Evolutionary conservation across 2,329 filamentous ascomycete genomes (phyloP).

Genomic region (Colletotrichum kahawae): DNA sequence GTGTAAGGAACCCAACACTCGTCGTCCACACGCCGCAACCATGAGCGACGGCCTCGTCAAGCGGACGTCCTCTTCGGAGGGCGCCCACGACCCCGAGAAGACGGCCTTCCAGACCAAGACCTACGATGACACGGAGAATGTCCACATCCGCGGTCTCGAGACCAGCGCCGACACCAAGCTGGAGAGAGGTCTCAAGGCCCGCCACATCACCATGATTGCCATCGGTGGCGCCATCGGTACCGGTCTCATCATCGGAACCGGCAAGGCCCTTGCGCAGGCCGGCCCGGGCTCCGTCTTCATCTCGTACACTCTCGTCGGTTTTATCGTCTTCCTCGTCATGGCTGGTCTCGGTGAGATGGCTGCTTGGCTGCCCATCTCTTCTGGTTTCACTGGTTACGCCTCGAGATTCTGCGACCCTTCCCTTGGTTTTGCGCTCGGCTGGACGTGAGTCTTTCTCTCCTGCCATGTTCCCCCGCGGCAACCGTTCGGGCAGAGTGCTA

Average conservation of each 20-base stretch:
- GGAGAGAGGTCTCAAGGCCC: conserved; percentile 58
- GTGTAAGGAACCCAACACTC: background rate
- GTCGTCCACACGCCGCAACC: background rate
- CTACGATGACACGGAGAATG: conserved; percentile 28
- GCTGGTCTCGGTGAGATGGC: conserved; percentile 84
- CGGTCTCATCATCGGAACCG: conserved; percentile 75
- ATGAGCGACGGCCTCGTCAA: conserved; percentile 30
- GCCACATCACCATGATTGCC: conserved; percentile 66
- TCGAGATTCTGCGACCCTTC: conserved; percentile 80
- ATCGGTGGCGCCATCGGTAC: conserved; percentile 79
- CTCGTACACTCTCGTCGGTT: conserved; percentile 71
- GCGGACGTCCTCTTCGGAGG: conserved; percentile 32
- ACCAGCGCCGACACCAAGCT: conserved; percentile 52
- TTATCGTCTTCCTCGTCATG: conserved; percentile 83
- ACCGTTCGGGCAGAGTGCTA: conserved; percentile 47
- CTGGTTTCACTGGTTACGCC: conserved; percentile 84
- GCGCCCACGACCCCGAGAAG: conserved; percentile 28
- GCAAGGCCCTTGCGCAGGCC: conserved; percentile 56
- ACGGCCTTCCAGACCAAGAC: conserved; percentile 24
- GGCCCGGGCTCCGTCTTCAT: conserved; percentile 73
- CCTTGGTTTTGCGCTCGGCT: conserved; percentile 80
- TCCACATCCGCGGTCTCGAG: conserved; percentile 53
- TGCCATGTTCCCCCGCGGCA: background rate
- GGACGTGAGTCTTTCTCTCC: conserved; percentile 54
- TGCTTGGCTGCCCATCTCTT: conserved; percentile 77